These are phyloP conservation scores for Microdochium trichocladiopsis DNA, from an alignment of 2,329 filamentous ascomycete genomes.

Conservation along the genomic window DNA sequence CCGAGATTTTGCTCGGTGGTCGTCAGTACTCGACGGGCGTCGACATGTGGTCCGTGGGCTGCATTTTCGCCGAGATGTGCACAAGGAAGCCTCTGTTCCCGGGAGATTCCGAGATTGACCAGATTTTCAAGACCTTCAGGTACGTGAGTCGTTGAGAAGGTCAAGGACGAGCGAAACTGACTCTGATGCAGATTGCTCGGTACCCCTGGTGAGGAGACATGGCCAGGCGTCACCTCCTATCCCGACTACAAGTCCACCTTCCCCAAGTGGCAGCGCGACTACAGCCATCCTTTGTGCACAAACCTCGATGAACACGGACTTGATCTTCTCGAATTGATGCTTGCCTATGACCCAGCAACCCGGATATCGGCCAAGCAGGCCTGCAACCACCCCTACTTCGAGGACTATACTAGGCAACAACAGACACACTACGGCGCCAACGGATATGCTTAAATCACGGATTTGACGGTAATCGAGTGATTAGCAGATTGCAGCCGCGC, in stretches of 20 bases:
- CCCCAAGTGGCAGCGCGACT: conserved; percentile 79
- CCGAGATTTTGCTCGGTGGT: conserved; percentile 84
- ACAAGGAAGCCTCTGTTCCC: conserved; percentile 89
- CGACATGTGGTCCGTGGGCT: conserved; percentile 93
- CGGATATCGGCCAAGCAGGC: conserved; percentile 87
- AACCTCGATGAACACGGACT: conserved; percentile 67
- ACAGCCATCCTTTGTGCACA: conserved; percentile 57
- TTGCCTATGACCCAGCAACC: conserved; percentile 81
- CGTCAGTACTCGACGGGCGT: conserved; percentile 91
- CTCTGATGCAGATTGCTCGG: conserved; percentile 56
- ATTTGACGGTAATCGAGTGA: neutral
- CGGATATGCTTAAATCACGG: conserved; percentile 11
- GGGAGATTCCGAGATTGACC: conserved; percentile 87
- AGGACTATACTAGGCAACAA: conserved; percentile 20
- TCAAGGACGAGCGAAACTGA: conserved; percentile 6
- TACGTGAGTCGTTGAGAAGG: conserved; percentile 28
- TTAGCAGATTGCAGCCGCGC: neutral
- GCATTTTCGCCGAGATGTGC: conserved; percentile 96
- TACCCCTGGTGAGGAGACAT: conserved; percentile 73
- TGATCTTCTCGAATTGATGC: conserved; percentile 61
- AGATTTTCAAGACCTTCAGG: conserved; percentile 94
- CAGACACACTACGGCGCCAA: conserved; percentile 8
- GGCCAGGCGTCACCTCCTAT: conserved; percentile 91
- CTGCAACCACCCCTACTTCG: conserved; percentile 78
- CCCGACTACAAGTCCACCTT: conserved; percentile 91